These are phyloP conservation scores for Pythium sukuiense DNA, from an alignment of 352 stramenopile genomes.

Conservation along the genomic window DNA sequence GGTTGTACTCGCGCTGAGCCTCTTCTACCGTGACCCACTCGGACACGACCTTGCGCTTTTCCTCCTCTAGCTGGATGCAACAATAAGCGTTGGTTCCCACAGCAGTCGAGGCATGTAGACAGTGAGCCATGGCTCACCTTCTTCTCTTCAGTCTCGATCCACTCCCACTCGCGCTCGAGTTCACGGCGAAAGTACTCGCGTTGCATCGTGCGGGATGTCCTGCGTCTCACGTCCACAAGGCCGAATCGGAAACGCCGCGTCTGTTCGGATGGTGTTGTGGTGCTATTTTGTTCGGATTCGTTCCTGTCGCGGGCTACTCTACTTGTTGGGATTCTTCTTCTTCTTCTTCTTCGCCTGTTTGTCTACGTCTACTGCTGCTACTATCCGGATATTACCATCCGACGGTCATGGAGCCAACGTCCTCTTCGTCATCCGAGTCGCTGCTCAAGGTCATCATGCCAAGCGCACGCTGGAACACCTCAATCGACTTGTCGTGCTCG, in stretches of 20 bases:
- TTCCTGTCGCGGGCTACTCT: constrained; percentile 8
- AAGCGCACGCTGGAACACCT: constrained; percentile 75
- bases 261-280: constrained; percentile 8
- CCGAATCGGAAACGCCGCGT: constrained; percentile 8
- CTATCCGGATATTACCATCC: constrained; percentile 47
- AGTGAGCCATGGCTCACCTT: constrained; percentile 31
- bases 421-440: constrained; percentile 71
- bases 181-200: constrained; percentile 53
- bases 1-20: constrained; percentile 59
- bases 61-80: constrained; percentile 48
- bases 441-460: constrained; percentile 63
- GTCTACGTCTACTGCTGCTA: constrained; percentile 7
- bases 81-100: neutral
- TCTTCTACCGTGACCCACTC: constrained; percentile 74
- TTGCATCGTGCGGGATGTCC: constrained; percentile 25
- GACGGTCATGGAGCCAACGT: constrained; percentile 77
- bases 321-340: constrained; percentile 1
- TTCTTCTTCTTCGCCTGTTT: neutral
- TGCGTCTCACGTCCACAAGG: neutral
- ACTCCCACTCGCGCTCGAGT: constrained; percentile 61
- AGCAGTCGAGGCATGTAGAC: neutral
- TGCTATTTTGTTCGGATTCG: constrained; percentile 6
- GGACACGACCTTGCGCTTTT: constrained; percentile 74
- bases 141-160: constrained; percentile 60
- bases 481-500: constrained; percentile 74